Evolutionary conservation across 1,139 yeast species (phyloP), one percentile per base, ranked within the genome.

Genomic region (Pneumocystis jirovecii): DNA sequence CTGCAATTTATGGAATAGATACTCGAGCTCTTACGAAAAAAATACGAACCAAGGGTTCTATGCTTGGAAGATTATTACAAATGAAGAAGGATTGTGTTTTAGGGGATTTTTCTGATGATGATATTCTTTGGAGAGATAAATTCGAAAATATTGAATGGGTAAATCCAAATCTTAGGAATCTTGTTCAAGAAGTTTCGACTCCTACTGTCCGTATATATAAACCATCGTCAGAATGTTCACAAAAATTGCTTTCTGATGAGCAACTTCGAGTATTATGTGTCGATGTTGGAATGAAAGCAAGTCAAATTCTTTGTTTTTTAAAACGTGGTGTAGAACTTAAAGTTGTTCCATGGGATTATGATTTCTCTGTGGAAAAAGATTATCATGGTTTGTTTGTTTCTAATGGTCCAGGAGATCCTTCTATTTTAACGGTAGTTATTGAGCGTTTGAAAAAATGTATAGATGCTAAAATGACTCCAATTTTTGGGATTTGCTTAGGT

Each of bases 351-450:
- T 93, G 95, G 93, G 86, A 95, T 76, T 84, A 90, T 74, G 96
- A 91, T 76, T 86, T 87, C 75, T 79, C 87, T 68, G 69, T 68
- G 35, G 77, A 76, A 68, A 93, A 89, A 74, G 80, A 83, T 69
- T 95, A 87, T 75, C 97, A 95, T 76, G 99, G 98, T 79, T 81
- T 95, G 73, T 95, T 95, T 77, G 82, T 93, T 70, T 90, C 97
- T 67, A 95, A 95, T 77, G 99, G 99, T 80, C 99, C 99, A 60
- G 99, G 99, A 83, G 97, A 95, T 79, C 99, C 99, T 67, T 83
- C 95, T 61, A 89, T 87, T 67, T 82, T 95, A 85, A 76, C 83
- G 66, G 80, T 79, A 34, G 83, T 88, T 66, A 87, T 86, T 62
- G 80, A 78, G 57, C 84, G 82, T 70, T 79, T 93, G 72, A 72